Conservation (phyloP, 1,284 basidiomycete species). For the Chalciporus sp. region DNA sequence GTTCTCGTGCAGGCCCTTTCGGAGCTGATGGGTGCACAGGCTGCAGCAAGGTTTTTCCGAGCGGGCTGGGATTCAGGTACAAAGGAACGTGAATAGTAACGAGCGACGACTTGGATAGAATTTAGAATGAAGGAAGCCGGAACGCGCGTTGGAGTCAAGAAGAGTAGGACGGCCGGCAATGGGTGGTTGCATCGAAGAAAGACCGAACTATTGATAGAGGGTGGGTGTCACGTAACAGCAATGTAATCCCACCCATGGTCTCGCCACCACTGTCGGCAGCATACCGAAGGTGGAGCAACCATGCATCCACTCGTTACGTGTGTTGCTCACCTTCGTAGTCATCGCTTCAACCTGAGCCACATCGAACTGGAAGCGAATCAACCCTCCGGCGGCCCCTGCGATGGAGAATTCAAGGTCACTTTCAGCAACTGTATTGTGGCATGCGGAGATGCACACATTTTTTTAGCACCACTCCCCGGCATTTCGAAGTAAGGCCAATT, state of each 20-base stretch:
- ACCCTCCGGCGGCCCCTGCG: neutral
- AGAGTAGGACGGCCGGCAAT: neutral
- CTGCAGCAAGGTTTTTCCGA: neutral
- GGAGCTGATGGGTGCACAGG: neutral
- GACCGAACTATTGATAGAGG: slow-evolving; percentile 1
- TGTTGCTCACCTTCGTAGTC: no score
- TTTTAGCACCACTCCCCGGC: neutral
- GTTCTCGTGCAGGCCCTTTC: neutral
- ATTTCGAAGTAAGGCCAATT: neutral
- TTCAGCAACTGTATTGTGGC: neutral
- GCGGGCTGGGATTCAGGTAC: neutral
- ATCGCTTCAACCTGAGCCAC: neutral
- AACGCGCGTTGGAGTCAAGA: neutral
- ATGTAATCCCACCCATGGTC: neutral
- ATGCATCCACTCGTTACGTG: no score
- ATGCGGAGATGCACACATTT: neutral
- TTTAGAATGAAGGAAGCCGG: slow-evolving; percentile 1
- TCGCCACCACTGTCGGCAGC: neutral
- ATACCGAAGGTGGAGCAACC: neutral
- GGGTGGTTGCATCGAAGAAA: neutral
- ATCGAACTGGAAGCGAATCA: neutral
- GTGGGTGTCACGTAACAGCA: neutral
- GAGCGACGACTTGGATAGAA: neutral
- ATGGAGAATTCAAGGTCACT: neutral
- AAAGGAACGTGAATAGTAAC: slow-evolving; percentile 1